Evolutionary conservation across 78 protist species (phyloP).

Genomic region (Dictyostelium firmibasis): DNA sequence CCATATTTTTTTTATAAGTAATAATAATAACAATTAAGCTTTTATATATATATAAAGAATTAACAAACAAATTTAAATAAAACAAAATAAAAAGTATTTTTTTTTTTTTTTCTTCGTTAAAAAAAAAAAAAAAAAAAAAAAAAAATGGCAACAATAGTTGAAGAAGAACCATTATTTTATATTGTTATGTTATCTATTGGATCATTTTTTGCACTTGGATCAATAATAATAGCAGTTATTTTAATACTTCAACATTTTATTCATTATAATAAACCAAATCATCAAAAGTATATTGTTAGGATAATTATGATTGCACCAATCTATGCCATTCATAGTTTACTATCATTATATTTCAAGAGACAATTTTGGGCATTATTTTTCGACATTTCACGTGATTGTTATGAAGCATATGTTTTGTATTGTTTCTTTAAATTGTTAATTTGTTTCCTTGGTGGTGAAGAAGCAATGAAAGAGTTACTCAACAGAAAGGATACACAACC

Average conservation of each 20-base stretch:
- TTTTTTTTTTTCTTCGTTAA: no score
- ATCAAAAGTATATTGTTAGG: constrained; percentile 23
- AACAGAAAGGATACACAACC: background rate
- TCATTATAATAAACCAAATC: constrained; percentile 18
- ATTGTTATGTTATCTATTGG: background rate
- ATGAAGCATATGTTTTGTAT: constrained; percentile 33
- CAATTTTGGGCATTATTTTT: constrained; percentile 21
- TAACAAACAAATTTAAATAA: no score
- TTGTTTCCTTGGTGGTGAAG: constrained; percentile 34
- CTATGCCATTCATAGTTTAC: constrained; percentile 22
- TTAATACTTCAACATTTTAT: constrained; percentile 2
- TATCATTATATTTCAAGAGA: constrained; percentile 20
- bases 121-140: background rate
- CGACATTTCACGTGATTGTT: constrained; percentile 1
- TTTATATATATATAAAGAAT: no score
- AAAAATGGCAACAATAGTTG: background rate
- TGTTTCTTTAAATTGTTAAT: constrained; percentile 20
- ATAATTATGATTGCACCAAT: constrained; percentile 30
- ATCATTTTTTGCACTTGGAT: background rate
- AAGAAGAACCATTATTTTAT: constrained; percentile 7
- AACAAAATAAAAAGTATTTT: no score
- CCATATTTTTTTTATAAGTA: no score
- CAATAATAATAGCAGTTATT: background rate
- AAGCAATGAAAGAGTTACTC: background rate
- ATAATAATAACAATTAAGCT: background rate